Base-by-base conservation (phyloP, 495 filamentous ascomycete genomes). In the Trichoderma virens region DNA sequence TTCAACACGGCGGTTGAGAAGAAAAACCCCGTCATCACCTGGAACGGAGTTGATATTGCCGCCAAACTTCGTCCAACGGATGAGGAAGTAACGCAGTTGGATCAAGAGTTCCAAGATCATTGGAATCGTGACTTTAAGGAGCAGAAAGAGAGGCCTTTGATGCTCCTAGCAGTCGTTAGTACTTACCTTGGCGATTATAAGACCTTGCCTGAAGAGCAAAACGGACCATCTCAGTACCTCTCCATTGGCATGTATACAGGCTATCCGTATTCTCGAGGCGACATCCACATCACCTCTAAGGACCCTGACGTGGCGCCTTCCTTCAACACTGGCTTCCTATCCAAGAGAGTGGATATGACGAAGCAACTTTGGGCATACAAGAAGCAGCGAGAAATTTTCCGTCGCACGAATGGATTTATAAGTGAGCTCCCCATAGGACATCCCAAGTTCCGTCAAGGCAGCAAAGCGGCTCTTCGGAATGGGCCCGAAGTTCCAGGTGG, bases 261-360 rank as follows among this genome's bases (percentile, higher is more conserved):
- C 27, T 83, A 86, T 67, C 83, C 85, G 9, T 79, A 78, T 62
- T 83, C 83, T 6, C 82, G 83, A 1, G 84, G 85, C 3, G 72
- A 75, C 61, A 70, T 86, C 30, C 84, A 86, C 68, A 83, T 87
- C 67, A 83, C 76, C 13, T 69, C 73, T 2, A 70, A 78, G 14
- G 67, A 71, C 6, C 64, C 73, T 16, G 35, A 66, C 38, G 72
- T 72, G 18, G 70, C 72, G 1, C 65, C 73, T 11, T 72, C 78
- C 60, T 81, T 84, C 64, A 67, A 76, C 34, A 61, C 72, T 0
- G 75, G 76, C 20, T 83, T 80, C 68, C 74, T 85, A 23, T 75
- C 70, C 23, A 78, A 80, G 51, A 68, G 59, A 25, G 63, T 81
- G 60, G 77, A 81, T 60, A 25, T 80, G 59, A 79, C 77, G 68